Conservation (phyloP, 2,329 filamentous ascomycete genomes). For the Orbilia quercus region DNA sequence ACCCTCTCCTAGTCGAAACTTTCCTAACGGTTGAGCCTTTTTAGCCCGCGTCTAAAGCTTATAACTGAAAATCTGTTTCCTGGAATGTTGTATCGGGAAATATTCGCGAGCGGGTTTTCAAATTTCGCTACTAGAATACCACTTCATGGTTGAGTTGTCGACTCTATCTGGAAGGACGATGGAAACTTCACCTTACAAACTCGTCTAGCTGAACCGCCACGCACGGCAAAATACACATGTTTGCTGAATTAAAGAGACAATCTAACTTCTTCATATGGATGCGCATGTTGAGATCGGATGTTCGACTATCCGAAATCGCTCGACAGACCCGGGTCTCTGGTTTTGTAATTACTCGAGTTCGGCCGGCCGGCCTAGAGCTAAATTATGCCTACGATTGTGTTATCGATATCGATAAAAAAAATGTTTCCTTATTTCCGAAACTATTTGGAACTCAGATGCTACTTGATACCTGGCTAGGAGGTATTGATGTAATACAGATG, state of each 20-base stretch:
- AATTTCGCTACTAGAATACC: constrained; percentile 41
- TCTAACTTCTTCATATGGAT: constrained; percentile 35
- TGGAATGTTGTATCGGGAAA: constrained; percentile 34
- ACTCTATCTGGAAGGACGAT: constrained; percentile 54
- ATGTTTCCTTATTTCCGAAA: too few relatives aligned
- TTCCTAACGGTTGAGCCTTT: constrained; percentile 19
- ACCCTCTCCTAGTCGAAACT: constrained; percentile 5
- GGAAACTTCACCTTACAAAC: constrained; percentile 52
- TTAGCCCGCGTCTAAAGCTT: constrained; percentile 29
- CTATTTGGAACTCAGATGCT: too few relatives aligned
- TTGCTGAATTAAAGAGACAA: constrained; percentile 9
- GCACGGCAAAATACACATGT: constrained; percentile 48
- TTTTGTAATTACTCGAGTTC: constrained; percentile 36
- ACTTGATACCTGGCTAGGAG: too few relatives aligned
- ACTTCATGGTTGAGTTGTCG: constrained; percentile 46
- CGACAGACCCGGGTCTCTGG: constrained; percentile 39
- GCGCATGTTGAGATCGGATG: constrained; percentile 41
- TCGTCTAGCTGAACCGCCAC: constrained; percentile 40
- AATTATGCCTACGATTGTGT: background rate
- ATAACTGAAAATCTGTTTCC: constrained; percentile 17
- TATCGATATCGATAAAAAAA: constrained; percentile 25
- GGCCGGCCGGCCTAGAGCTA: background rate
- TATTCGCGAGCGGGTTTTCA: constrained; percentile 34
- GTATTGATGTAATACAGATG: constrained; percentile 31
- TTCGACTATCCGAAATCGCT: constrained; percentile 47